Evolutionary conservation across 1,139 yeast species (phyloP).

Genomic region (Entelexis sorbosivorans): DNA sequence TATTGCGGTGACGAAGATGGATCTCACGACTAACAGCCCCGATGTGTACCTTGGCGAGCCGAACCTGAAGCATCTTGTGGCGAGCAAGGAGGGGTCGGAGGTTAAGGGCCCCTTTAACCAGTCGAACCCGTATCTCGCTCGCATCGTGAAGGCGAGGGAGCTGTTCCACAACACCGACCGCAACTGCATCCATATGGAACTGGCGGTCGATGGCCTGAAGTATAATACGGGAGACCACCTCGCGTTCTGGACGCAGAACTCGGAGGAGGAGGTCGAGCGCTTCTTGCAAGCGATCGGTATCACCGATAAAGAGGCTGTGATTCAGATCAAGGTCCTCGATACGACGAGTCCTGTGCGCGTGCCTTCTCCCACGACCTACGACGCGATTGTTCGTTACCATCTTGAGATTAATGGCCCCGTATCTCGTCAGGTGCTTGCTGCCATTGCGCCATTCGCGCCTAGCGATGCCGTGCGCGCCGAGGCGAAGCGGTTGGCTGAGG

Average conservation of each 20-base stretch:
- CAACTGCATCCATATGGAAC: slow-evolving; percentile 81
- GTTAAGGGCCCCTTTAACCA: slow-evolving; percentile 73
- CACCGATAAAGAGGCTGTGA: slow-evolving; percentile 41
- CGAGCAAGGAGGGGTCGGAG: slow-evolving; percentile 12
- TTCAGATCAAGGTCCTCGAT: slow-evolving; percentile 62
- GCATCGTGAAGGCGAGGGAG: slow-evolving; percentile 50
- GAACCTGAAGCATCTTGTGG: slow-evolving; percentile 45
- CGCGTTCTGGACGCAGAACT: slow-evolving; percentile 88
- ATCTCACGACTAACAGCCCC: slow-evolving; percentile 32
- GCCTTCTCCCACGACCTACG: slow-evolving; percentile 87
- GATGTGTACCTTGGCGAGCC: slow-evolving; percentile 79
- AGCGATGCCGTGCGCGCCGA: slow-evolving; percentile 44
- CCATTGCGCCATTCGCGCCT: slow-evolving; percentile 81
- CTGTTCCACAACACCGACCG: slow-evolving; percentile 57
- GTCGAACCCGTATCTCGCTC: slow-evolving; percentile 74
- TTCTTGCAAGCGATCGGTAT: slow-evolving; percentile 59
- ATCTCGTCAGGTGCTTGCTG: slow-evolving; percentile 72
- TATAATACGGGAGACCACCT: slow-evolving; percentile 94
- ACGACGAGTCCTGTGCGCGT: slow-evolving; percentile 66
- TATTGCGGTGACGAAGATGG: slow-evolving; percentile 38
- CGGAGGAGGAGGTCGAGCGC: slow-evolving; percentile 57
- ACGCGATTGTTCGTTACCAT: slow-evolving; percentile 73
- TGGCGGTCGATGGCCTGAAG: slow-evolving; percentile 67
- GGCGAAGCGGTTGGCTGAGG: slow-evolving; percentile 48
- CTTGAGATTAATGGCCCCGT: slow-evolving; percentile 88